Conservation (phyloP, 2,329 filamentous ascomycete genomes). For the Uncinocarpus reesii region DNA sequence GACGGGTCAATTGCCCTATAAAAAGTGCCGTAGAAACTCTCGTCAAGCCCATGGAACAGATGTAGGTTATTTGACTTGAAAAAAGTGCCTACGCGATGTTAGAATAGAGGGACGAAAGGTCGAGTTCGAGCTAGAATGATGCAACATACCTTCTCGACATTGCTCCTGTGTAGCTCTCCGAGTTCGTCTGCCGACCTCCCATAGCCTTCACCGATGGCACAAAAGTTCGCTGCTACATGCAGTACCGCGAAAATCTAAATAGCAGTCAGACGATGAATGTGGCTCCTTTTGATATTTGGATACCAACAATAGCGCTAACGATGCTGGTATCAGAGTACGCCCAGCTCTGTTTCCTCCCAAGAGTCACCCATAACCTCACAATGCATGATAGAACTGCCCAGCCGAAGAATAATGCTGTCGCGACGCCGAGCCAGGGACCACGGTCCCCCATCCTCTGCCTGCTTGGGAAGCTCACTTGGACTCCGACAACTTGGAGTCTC, state of each 20-base stretch:
- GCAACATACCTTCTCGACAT: conserved; percentile 4
- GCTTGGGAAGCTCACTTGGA: neutral
- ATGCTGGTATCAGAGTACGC: neutral
- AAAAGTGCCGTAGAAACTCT: conserved; percentile 14
- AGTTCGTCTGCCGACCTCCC: conserved; percentile 2
- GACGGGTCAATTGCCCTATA: conserved; percentile 10
- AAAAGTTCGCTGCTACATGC: conserved; percentile 6
- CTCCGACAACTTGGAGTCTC: too few relatives aligned
- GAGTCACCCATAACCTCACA: conserved; percentile 10
- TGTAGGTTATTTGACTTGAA: conserved; percentile 8
- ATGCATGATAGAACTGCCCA: conserved; percentile 10
- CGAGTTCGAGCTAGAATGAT: too few relatives aligned
- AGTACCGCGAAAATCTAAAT: conserved; percentile 2
- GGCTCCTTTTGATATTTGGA: too few relatives aligned
- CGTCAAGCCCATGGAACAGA: conserved; percentile 9
- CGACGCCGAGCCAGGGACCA: conserved; percentile 9
- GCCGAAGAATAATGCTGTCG: conserved; percentile 10
- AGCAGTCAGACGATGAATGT: neutral
- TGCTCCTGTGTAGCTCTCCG: neutral
- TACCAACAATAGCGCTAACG: conserved; percentile 2
- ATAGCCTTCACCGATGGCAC: neutral
- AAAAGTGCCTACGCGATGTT: conserved; percentile 8
- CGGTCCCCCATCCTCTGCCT: neutral
- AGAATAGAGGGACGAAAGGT: too few relatives aligned
- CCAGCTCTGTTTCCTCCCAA: conserved; percentile 5